These are phyloP conservation scores for Tetraselmis striata DNA, from an alignment of 139 green algal genomes.

Conservation along the genomic window DNA sequence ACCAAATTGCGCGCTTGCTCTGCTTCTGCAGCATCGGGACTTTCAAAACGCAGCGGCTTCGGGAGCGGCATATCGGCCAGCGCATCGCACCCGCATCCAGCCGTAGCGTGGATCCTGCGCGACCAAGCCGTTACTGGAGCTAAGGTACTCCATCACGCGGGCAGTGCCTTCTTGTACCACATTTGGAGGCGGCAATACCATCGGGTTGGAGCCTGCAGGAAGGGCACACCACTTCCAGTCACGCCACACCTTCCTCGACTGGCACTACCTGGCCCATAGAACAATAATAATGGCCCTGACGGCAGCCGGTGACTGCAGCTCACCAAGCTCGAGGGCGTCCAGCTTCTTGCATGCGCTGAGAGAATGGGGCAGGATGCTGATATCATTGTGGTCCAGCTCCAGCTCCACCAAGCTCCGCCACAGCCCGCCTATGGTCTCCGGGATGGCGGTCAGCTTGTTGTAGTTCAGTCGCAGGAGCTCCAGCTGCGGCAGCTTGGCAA, in stretches of 20 bases:
- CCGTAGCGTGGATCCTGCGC: background rate
- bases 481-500: background rate
- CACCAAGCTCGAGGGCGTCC: background rate
- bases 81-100: background rate
- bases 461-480: background rate
- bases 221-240: no score
- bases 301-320: no score
- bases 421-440: slow-evolving; percentile 5
- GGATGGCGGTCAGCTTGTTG: slow-evolving; percentile 9
- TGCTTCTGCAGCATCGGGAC: no score
- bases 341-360: background rate
- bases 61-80: background rate
- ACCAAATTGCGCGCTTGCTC: no score
- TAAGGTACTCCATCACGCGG: background rate
- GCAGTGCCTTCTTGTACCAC: background rate
- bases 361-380: background rate
- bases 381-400: background rate
- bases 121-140: background rate
- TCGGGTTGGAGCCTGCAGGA: background rate
- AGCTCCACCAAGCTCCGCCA: background rate
- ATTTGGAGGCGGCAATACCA: background rate
- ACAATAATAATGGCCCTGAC: no score
- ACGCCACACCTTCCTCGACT: no score
- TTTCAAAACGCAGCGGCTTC: no score
- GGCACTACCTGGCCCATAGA: no score